Evolutionary conservation across 768 basidiomycete species (phyloP), one percentile per base, ranked within the genome.

Genomic region (Pleurotus pulmonarius): DNA sequence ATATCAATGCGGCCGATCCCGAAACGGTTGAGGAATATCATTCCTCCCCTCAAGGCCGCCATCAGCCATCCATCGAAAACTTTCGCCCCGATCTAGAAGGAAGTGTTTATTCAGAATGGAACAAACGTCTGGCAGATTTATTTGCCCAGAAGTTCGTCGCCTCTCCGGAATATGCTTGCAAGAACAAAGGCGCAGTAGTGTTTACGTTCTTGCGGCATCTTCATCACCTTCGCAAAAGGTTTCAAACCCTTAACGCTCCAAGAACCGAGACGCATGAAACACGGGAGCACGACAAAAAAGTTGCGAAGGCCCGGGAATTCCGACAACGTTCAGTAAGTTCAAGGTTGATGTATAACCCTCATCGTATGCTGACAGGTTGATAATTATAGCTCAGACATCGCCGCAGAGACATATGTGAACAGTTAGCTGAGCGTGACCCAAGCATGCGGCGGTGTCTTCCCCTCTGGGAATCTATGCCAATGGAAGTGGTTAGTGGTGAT

Each of bases 21-120:
- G n/a, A 40, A 1, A 3, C 2, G n/a, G 39, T 40, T 40, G 9
- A 11, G 9, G 39, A 11, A n/a, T 40, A 11, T 40, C 11, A 40
- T 11, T 11, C 39, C 11, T 11, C 9, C n/a, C 39, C 39, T n/a
- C 9, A 3, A 40, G 39, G 39, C 39, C n/a, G 11, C n/a, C 9
- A 11, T n/a, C 9, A 41, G 15, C 39, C 39, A 5, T 20, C 53
- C 18, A 9, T 43, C n/a, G 53, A 41, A 40, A 29, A 55, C 24
- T 55, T 55, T 46, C 53, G 39, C 38, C 39, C 24, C 39, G 53
- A 55, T 39, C 20, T 55, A 24, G 39, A n/a, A 18, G 41, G 26
- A 20, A 16, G 7, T 12, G n/a, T 55, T 2, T 37, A 37, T 18
- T 55, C 53, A 8, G 15, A 2, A 13, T 55, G 53, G 53, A 55